Conservation (phyloP, 495 filamentous ascomycete species). For the Podospora anserina region DNA sequence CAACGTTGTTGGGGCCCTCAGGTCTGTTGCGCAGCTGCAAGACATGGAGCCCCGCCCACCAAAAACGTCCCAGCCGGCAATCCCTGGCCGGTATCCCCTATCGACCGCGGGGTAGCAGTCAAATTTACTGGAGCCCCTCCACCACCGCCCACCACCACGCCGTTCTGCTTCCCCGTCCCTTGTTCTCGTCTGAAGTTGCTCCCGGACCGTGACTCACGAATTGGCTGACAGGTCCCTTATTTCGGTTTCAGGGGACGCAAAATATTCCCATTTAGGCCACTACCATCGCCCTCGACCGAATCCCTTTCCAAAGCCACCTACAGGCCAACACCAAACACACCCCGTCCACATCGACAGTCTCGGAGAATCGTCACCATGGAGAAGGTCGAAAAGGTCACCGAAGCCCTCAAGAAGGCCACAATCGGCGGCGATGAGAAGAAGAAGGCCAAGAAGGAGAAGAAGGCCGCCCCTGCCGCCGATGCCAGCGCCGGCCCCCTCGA, state of each 20-base stretch:
- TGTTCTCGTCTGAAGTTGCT: slow-evolving; percentile 16
- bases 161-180: not conserved
- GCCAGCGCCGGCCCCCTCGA: slow-evolving; percentile 47
- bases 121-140: slow-evolving; percentile 24
- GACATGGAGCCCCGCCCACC: not conserved
- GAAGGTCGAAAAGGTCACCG: slow-evolving; percentile 35
- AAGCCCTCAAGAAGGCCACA: slow-evolving; percentile 34
- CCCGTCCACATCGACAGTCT: not conserved
- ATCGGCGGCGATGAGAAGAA: slow-evolving; percentile 35
- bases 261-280: slow-evolving; percentile 6
- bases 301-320: slow-evolving; percentile 5
- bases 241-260: slow-evolving; percentile 23
- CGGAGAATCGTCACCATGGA: slow-evolving; percentile 24
- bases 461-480: slow-evolving; percentile 41
- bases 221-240: slow-evolving; percentile 8
- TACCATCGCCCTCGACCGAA: not conserved
- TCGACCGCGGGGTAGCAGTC: slow-evolving; percentile 22
- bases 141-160: not conserved
- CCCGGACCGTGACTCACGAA: slow-evolving; percentile 28
- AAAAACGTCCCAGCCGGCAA: not conserved
- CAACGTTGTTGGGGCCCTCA: not conserved
- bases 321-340: not conserved
- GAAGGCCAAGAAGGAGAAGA: slow-evolving; percentile 39
- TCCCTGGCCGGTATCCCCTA: slow-evolving; percentile 13
- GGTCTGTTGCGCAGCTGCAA: not conserved